Percentiles rank a stretch among this genome's conserved stretches.
These are phyloP conservation scores for Pythium volutum DNA, from an alignment of 352 stramenopile genomes.

Conservation along the genomic window DNA sequence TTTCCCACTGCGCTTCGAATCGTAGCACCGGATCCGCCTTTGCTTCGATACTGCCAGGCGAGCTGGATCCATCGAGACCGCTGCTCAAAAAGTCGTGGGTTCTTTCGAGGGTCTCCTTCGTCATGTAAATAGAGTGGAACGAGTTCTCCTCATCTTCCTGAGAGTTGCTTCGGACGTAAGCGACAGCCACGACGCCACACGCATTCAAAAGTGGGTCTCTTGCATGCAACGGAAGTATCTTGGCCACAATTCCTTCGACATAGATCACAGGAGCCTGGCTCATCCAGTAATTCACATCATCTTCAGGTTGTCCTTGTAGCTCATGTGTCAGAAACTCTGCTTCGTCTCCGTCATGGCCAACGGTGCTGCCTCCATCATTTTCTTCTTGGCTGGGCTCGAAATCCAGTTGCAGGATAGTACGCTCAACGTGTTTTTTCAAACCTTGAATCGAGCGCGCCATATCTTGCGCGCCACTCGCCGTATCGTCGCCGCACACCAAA, in stretches of 20 bases:
- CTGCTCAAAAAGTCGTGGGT: not conserved
- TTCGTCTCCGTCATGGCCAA: slow-evolving; percentile 24
- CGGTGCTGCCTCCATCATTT: not conserved
- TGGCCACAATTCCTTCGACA: slow-evolving; percentile 36
- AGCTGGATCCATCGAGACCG: not conserved
- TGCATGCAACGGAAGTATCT: slow-evolving; percentile 26
- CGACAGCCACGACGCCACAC: slow-evolving; percentile 32
- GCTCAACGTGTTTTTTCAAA: slow-evolving; percentile 51
- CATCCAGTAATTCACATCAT: slow-evolving; percentile 12
- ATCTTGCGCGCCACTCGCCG: not conserved
- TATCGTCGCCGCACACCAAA: not conserved
- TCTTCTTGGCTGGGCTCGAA: slow-evolving; percentile 38
- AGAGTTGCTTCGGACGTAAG: slow-evolving; percentile 28
- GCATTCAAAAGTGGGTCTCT: slow-evolving; percentile 18
- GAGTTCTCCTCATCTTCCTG: slow-evolving; percentile 9
- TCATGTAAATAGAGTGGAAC: slow-evolving; percentile 37
- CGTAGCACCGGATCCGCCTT: slow-evolving; percentile 13
- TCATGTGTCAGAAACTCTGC: slow-evolving; percentile 55
- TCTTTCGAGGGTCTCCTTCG: not conserved
- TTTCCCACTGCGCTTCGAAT: slow-evolving; percentile 37
- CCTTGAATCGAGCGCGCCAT: slow-evolving; percentile 26
- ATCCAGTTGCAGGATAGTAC: slow-evolving; percentile 39
- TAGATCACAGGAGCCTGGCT: slow-evolving; percentile 20
- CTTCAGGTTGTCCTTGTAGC: slow-evolving; percentile 33
- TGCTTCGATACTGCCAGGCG: not conserved